Evolutionary conservation across 305 asterid species (phyloP), one percentile per base, ranked within the genome.

Genomic region (Fraxinus angustifolia): DNA sequence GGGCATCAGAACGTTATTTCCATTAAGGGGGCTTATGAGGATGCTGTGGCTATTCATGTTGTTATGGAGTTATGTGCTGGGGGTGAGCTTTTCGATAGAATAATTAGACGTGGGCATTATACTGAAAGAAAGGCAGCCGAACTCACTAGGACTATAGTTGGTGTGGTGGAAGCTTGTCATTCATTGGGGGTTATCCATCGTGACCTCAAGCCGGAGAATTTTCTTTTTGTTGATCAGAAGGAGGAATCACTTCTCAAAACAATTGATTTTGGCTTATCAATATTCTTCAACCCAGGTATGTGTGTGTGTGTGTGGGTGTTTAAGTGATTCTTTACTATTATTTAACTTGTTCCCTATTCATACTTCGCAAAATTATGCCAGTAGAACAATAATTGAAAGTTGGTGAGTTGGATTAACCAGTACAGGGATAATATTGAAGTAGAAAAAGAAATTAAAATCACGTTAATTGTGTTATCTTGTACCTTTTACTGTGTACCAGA

Each of bases 141-240:
- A 86, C 97, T 92, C 38, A 89, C 97, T 0, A 88, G 97, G 90
- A 91, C 87, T 5, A 92, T 90, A 3, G 91, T 92, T 73, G 94
- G 94, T 12, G 94, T 92, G 78, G 92, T 92, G 73, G 97, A 92
- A 84, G 89, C 93, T 76, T 90, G 97, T 77, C 97, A 92, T 82
- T 92, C 97, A 2, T 83, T 92, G 84, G 88, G 97, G 21, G 94
- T 92, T 45, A 92, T 92, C 94, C 94, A 92, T 83, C 91, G 96
- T 45, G 96, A 90, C 42, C 89, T 92, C 82, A 92, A 92, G 88
- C 97, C 97, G 0, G 94, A 92, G 88, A 92, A 91, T 86, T 91
- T 91, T 82, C 93, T 91, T 33, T 87, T 91, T 75, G 91, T 90
- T 21, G 89, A 90, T 83, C 89, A 90, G 70, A 83, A 87, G 84